These are phyloP conservation scores for Piper betle DNA, from an alignment of 164 flowering plant genomes.

Conservation along the genomic window DNA sequence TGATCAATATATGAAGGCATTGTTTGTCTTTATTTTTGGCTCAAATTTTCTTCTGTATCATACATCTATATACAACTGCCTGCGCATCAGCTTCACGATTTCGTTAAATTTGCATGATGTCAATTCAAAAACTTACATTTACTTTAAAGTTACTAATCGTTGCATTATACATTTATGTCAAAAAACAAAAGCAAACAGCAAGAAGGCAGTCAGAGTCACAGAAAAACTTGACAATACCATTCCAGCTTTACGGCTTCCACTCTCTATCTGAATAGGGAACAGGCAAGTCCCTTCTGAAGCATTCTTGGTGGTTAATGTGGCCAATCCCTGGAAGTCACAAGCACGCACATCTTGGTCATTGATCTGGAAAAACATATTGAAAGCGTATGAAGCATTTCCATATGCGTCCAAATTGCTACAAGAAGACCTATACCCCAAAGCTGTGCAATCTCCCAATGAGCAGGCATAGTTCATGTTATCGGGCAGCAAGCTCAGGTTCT, in stretches of 20 bases:
- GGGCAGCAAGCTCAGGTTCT: conserved; percentile 13
- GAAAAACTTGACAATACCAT: not conserved
- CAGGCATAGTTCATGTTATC: conserved; percentile 56
- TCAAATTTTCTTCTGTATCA: too few relatives aligned
- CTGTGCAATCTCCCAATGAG: conserved; percentile 51
- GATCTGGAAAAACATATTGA: conserved; percentile 68
- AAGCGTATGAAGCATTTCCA: conserved; percentile 69
- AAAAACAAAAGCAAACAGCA: not conserved
- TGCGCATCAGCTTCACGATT: too few relatives aligned
- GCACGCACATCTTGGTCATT: conserved; percentile 48
- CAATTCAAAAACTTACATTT: too few relatives aligned
- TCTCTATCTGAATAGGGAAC: conserved; percentile 59
- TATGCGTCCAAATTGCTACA: conserved; percentile 37
- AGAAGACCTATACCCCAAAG: conserved; percentile 51
- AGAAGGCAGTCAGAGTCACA: not conserved
- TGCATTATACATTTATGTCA: not conserved
- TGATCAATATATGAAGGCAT: too few relatives aligned
- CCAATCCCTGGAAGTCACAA: conserved; percentile 69
- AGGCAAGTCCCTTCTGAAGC: conserved; percentile 33
- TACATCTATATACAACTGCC: too few relatives aligned
- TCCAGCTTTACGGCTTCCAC: conserved; percentile 15
- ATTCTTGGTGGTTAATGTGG: conserved; percentile 29
- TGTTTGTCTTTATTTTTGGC: too few relatives aligned
- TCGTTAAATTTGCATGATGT: too few relatives aligned
- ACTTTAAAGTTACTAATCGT: too few relatives aligned